Evolutionary conservation across 2,329 filamentous ascomycete genomes (phyloP).

Genomic region (Neofusicoccum cordaticola): DNA sequence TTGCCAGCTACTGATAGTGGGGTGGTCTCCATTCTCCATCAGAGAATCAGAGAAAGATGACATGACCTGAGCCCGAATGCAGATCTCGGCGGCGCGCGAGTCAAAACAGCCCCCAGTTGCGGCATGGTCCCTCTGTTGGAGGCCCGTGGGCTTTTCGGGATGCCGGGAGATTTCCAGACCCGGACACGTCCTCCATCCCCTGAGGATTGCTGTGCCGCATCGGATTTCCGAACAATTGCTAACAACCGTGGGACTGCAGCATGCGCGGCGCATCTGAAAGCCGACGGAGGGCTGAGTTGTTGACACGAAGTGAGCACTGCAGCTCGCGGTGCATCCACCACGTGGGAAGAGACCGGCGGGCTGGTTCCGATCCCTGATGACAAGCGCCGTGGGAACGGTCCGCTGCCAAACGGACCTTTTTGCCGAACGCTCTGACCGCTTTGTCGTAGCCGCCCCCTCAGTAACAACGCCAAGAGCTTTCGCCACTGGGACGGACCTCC

Average conservation of each 20-base stretch:
- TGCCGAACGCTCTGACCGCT: background rate
- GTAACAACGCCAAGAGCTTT: background rate
- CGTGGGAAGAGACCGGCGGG: background rate
- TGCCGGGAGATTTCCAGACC: background rate
- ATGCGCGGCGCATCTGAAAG: too few species aligned
- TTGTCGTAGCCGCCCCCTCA: background rate
- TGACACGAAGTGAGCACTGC: too few species aligned
- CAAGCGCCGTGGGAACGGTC: background rate
- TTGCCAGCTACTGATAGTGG: background rate
- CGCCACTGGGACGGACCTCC: background rate
- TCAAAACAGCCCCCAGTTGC: background rate
- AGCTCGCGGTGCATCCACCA: background rate
- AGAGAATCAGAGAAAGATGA: background rate
- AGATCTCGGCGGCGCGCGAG: too few species aligned
- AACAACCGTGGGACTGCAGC: too few species aligned
- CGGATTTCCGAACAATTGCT: background rate
- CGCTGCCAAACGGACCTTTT: background rate
- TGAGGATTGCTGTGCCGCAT: background rate
- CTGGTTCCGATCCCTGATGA: background rate
- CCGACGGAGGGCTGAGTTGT: too few species aligned
- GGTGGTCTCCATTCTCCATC: background rate
- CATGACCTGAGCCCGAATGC: too few species aligned
- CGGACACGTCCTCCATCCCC: background rate
- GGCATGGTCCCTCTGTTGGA: background rate
- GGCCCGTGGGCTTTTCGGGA: background rate